Percentiles rank a stretch among this genome's conserved stretches.
These are phyloP conservation scores for Rhizopus arrhizus DNA, from an alignment of 371 early-diverging fungal genomes.

Conservation along the genomic window DNA sequence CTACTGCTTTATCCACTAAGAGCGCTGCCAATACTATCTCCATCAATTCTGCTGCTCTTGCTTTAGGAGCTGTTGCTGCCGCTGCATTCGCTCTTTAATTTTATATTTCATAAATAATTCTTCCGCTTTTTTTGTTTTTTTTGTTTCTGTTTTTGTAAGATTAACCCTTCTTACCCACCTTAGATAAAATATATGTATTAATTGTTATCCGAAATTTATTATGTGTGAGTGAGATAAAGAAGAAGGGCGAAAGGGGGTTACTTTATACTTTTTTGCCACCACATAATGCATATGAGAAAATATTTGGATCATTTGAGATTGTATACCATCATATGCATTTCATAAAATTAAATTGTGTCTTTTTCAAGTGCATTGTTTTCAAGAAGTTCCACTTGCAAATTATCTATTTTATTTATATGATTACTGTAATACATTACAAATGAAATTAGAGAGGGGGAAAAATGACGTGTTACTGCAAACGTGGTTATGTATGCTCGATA, in stretches of 20 bases:
- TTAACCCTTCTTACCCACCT: too few species aligned
- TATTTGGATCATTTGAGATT: too few species aligned
- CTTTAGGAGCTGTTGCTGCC: conserved; percentile 44
- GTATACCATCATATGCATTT: too few species aligned
- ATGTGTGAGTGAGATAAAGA: not conserved
- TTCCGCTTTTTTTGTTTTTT: conserved; percentile 16
- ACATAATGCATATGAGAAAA: not conserved
- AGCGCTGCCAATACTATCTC: conserved; percentile 20
- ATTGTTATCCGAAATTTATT: too few species aligned
- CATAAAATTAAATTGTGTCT: not conserved
- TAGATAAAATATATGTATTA: too few species aligned
- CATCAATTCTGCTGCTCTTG: conserved; percentile 33
- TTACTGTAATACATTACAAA: too few species aligned
- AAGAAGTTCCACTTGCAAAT: not conserved
- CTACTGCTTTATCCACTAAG: conserved; percentile 18
- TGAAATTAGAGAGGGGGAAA: too few species aligned
- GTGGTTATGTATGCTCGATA: too few species aligned
- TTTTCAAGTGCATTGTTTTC: not conserved
- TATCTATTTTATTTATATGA: not conserved
- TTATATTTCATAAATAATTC: conserved; percentile 6
- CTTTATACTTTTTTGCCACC: not conserved
- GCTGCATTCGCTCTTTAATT: conserved; percentile 37
- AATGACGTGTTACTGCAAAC: too few species aligned
- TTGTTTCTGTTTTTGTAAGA: conserved; percentile 3
- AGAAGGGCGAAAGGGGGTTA: too few species aligned